These are phyloP conservation scores for Erigeron canadensis DNA, from an alignment of 129 eudicot species.

Conservation along the genomic window DNA sequence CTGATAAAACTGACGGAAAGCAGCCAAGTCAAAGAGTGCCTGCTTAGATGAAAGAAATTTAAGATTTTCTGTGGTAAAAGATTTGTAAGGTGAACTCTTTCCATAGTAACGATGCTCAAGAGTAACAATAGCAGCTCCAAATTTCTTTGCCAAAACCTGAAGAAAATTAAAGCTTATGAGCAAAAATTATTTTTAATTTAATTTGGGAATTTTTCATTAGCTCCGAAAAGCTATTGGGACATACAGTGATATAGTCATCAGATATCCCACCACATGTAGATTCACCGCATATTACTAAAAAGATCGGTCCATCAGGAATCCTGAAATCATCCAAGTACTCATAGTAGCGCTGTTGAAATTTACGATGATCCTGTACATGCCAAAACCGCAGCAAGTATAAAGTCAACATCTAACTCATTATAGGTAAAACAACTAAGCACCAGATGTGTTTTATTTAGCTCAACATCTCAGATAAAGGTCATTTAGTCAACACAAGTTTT, in stretches of 20 bases:
- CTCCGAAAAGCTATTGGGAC: conserved; percentile 19
- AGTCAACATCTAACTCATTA: neutral
- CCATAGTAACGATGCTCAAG: conserved; percentile 97
- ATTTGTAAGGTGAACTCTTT: conserved; percentile 72
- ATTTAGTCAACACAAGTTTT: conserved; percentile 1
- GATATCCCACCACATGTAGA: conserved; percentile 79
- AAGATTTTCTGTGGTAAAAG: conserved; percentile 67
- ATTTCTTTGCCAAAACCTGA: conserved; percentile 90
- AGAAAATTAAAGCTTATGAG: conserved; percentile 14
- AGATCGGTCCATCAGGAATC: conserved; percentile 83
- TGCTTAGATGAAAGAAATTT: conserved; percentile 90
- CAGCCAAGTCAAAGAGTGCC: conserved; percentile 98
- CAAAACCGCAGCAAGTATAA: neutral
- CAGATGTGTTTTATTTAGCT: neutral
- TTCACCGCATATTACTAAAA: conserved; percentile 88
- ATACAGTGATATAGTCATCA: conserved; percentile 77
- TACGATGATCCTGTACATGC: conserved; percentile 71
- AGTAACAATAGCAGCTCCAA: conserved; percentile 93
- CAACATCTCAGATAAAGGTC: neutral
- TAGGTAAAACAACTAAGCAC: neutral
- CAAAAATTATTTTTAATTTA: neutral
- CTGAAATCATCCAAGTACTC: conserved; percentile 73
- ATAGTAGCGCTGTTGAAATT: conserved; percentile 78
- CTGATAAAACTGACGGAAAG: conserved; percentile 89
- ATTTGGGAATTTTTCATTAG: neutral